Conservation (phyloP, 192 early-diverging fungal genomes). For the Mortierella hygrophila region DNA sequence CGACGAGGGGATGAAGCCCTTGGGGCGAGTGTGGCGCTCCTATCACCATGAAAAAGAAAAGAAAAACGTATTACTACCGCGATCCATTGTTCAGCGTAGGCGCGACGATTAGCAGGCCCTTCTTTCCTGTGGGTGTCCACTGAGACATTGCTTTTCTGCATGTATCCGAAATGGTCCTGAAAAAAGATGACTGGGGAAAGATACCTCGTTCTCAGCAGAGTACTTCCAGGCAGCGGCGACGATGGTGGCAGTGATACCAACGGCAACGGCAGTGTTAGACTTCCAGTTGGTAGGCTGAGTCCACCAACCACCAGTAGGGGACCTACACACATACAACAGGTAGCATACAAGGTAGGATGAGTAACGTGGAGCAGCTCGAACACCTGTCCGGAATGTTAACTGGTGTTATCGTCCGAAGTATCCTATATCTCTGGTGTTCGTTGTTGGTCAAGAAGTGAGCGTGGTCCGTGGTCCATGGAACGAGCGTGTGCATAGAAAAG, state of each 20-base stretch:
- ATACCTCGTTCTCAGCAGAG: constrained; percentile 67
- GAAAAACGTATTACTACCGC: background rate
- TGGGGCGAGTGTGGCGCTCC: constrained; percentile 54
- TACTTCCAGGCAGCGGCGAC: constrained; percentile 67
- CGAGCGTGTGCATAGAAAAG: background rate
- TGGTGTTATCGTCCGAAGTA: no score
- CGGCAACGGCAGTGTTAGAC: constrained; percentile 56
- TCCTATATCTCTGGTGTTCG: no score
- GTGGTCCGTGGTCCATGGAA: no score
- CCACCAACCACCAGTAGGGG: constrained; percentile 73
- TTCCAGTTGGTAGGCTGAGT: constrained; percentile 70
- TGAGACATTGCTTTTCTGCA: background rate
- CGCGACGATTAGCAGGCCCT: background rate
- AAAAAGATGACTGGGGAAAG: background rate
- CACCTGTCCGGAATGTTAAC: no score
- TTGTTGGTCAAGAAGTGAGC: no score
- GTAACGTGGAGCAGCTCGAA: background rate
- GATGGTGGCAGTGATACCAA: constrained; percentile 53
- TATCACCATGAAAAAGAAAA: background rate
- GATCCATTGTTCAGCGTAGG: background rate
- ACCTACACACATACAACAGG: constrained; percentile 19
- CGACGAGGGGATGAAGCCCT: constrained; percentile 46
- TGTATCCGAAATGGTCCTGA: background rate
- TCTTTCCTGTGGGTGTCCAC: no score
- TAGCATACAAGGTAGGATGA: background rate